These are phyloP conservation scores for Microcyclospora tardicrescens DNA, from an alignment of 2,329 filamentous ascomycete species.

Conservation along the genomic window DNA sequence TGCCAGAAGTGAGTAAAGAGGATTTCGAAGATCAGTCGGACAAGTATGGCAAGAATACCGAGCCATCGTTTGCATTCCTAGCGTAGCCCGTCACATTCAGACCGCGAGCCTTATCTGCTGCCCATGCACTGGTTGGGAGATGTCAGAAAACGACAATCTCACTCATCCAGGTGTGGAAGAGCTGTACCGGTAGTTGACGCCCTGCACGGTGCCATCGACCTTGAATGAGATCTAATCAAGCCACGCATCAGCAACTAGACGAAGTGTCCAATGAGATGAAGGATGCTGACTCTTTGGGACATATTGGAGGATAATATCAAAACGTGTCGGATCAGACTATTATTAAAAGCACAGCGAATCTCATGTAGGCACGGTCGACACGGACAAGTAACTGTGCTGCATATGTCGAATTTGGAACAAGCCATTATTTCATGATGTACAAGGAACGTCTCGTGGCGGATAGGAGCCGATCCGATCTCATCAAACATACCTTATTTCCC, in stretches of 20 bases:
- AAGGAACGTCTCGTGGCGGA: too few species aligned
- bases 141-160: background rate
- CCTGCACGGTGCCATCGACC: conserved; percentile 36
- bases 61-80: conserved; percentile 34
- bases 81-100: conserved; percentile 35
- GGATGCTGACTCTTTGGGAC: too few species aligned
- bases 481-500: too few species aligned
- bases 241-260: background rate
- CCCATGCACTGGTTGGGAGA: conserved; percentile 23
- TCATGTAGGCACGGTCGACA: too few species aligned
- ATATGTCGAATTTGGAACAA: too few species aligned
- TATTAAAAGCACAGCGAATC: too few species aligned
- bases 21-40: background rate
- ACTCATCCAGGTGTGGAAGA: background rate
- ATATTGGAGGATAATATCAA: too few species aligned
- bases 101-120: conserved; percentile 30
- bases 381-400: too few species aligned
- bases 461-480: too few species aligned
- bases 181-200: conserved; percentile 38
- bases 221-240: conserved; percentile 34
- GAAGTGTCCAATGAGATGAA: too few species aligned
- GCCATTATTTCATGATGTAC: background rate
- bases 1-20: background rate
- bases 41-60: conserved; percentile 17
- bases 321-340: too few species aligned